These are phyloP conservation scores for Erodium texanum DNA, from an alignment of 441 rosid species.

Conservation along the genomic window DNA sequence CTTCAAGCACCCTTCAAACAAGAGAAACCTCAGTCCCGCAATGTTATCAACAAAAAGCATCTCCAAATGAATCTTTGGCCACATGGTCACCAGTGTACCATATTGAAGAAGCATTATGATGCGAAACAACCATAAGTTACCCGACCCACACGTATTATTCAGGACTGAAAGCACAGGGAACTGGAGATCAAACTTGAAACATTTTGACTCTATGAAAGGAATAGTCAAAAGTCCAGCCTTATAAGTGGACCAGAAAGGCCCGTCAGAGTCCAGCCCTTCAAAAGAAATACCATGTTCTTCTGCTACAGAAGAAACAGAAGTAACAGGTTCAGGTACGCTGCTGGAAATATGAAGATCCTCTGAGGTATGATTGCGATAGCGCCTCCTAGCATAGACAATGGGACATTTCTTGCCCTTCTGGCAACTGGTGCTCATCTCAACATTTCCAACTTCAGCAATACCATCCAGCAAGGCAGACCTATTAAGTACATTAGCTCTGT, in stretches of 20 bases:
- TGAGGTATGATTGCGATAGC: conserved; percentile 26
- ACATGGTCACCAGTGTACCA: conserved; percentile 42
- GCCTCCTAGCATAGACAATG: conserved; percentile 76
- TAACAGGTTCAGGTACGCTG: conserved; percentile 19
- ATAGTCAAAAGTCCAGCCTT: conserved; percentile 28
- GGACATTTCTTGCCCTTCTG: conserved; percentile 39
- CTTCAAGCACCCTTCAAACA: conserved; percentile 73
- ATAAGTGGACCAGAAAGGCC: conserved; percentile 32
- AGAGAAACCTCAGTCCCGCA: conserved; percentile 56
- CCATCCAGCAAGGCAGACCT: conserved; percentile 29
- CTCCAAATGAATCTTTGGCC: conserved; percentile 83
- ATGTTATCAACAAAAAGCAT: conserved; percentile 69
- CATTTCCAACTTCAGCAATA: conserved; percentile 26
- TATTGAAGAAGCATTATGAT: conserved; percentile 35
- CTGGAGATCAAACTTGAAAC: conserved; percentile 33
- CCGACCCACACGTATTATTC: conserved; percentile 25
- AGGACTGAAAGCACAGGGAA: conserved; percentile 29
- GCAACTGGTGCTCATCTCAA: conserved; percentile 26
- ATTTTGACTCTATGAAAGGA: conserved; percentile 27
- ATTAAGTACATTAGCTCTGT: conserved; percentile 22
- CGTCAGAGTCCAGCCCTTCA: conserved; percentile 27
- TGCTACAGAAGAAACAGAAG: conserved; percentile 18
- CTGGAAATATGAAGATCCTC: conserved; percentile 19
- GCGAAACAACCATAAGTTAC: conserved; percentile 36
- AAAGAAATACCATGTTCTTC: conserved; percentile 25